These are phyloP conservation scores for Cryptococcus maquisensis DNA, from an alignment of 1,284 basidiomycete genomes.

Conservation along the genomic window DNA sequence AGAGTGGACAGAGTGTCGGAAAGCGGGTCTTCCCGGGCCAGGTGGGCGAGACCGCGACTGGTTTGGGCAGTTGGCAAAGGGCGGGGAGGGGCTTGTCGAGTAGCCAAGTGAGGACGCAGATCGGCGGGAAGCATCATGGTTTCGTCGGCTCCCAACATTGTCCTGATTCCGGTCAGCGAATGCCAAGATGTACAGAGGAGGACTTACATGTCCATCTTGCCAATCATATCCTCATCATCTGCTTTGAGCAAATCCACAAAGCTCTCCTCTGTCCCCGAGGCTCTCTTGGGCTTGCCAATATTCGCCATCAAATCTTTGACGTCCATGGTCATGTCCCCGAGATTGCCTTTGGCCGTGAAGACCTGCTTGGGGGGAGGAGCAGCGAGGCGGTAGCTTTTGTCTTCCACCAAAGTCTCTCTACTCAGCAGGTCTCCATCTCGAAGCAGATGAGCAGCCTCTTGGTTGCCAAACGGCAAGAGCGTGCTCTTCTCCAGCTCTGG, in stretches of 20 bases:
- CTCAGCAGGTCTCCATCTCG: constrained; percentile 12
- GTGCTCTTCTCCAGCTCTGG: constrained; percentile 13
- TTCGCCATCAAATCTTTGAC: constrained; percentile 32
- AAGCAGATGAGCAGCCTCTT: constrained; percentile 14
- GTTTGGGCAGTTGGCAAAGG: neutral
- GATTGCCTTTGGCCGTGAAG: neutral
- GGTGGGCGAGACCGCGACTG: neutral
- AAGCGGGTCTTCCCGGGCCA: neutral
- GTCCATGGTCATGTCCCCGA: constrained; percentile 32
- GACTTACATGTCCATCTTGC: constrained; percentile 22
- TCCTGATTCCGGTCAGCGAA: constrained; percentile 5
- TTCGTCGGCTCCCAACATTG: constrained; percentile 16
- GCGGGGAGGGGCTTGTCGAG: neutral
- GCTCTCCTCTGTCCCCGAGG: constrained; percentile 38
- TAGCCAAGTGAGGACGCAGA: constrained; percentile 3
- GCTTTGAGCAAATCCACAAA: constrained; percentile 33
- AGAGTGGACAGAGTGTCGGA: neutral
- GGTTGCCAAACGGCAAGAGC: constrained; percentile 19
- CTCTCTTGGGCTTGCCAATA: constrained; percentile 28
- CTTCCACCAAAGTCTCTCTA: constrained; percentile 9
- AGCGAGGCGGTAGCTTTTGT: constrained; percentile 4
- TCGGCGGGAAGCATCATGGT: constrained; percentile 7
- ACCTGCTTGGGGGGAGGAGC: neutral
- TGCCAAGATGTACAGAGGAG: neutral
- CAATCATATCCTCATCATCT: constrained; percentile 13